A percentile compares a stretch with the other conserved stretches of the same genome.
Evolutionary conservation across 2,329 filamentous ascomycete species (phyloP).

Genomic region (Epichloe amarillans): DNA sequence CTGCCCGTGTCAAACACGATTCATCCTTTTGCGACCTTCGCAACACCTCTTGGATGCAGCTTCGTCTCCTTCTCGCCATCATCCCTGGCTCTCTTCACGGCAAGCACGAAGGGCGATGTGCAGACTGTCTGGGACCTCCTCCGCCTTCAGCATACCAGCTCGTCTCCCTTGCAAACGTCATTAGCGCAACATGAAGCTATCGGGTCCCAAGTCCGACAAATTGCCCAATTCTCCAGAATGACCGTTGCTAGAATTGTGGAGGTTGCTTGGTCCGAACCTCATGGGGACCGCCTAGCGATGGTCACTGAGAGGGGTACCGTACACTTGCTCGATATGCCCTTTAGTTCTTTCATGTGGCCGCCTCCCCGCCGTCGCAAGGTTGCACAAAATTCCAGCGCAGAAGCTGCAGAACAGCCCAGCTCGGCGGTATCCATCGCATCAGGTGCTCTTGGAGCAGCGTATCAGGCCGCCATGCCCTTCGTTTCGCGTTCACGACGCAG

Average conservation of each 20-base stretch:
- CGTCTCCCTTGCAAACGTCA: slow-evolving; percentile 42
- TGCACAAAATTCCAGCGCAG: slow-evolving; percentile 29
- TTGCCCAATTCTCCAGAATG: slow-evolving; percentile 81
- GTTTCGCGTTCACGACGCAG: slow-evolving; percentile 41
- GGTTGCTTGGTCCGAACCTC: slow-evolving; percentile 72
- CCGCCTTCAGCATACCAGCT: slow-evolving; percentile 48
- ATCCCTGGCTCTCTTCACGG: slow-evolving; percentile 62
- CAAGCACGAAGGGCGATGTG: slow-evolving; percentile 71
- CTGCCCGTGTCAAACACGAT: slow-evolving; percentile 38
- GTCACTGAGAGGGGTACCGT: slow-evolving; percentile 92
- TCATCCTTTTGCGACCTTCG: slow-evolving; percentile 58
- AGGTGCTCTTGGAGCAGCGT: slow-evolving; percentile 55
- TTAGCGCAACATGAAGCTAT: slow-evolving; percentile 28
- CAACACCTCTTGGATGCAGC: slow-evolving; percentile 60
- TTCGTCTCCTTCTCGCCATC: slow-evolving; percentile 67
- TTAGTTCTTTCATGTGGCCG: slow-evolving; percentile 76
- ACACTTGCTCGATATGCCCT: slow-evolving; percentile 78
- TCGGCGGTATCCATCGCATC: slow-evolving; percentile 57
- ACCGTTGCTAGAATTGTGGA: slow-evolving; percentile 86
- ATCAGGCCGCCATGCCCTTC: slow-evolving; percentile 52
- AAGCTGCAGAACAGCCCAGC: slow-evolving; percentile 33
- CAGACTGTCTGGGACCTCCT: slow-evolving; percentile 74
- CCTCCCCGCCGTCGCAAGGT: slow-evolving; percentile 46
- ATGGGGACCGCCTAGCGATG: slow-evolving; percentile 72
- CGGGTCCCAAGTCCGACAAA: slow-evolving; percentile 58